phyloP scores from a whole-genome alignment of 108 stramenopile genomes.

The Craspedostauros australis region DNA sequence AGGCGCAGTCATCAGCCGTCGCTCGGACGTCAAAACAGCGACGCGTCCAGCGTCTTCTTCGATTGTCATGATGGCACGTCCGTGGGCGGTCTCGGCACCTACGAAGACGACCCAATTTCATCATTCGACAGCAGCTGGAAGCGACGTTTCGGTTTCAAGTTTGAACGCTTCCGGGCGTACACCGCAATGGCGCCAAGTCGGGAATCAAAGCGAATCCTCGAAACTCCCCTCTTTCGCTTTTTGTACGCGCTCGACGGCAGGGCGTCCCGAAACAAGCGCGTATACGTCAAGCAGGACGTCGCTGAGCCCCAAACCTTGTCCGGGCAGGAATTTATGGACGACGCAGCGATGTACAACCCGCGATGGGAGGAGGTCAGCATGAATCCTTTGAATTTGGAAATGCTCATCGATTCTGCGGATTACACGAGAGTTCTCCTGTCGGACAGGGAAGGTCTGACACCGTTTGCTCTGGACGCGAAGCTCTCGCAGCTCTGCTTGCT shows the following conservation, averaged over 20 bases:
- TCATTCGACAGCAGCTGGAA: constrained; percentile 14
- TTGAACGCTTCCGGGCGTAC: constrained; percentile 25
- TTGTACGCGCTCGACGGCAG: constrained; percentile 27
- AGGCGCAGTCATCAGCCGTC: too few relatives aligned
- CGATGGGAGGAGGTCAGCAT: constrained; percentile 65
- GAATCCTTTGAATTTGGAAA: constrained; percentile 28
- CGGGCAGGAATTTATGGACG: constrained; percentile 3
- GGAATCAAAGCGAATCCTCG: constrained; percentile 1
- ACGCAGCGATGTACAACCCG: constrained; percentile 17
- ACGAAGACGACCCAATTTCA: constrained; percentile 4
- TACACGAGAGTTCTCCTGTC: constrained; percentile 51
- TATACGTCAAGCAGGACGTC: constrained; percentile 17
- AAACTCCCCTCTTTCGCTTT: constrained; percentile 26
- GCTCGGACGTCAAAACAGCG: too few relatives aligned
- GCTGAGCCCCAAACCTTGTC: constrained; percentile 3
- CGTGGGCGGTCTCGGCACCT: too few relatives aligned
- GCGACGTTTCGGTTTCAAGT: constrained; percentile 23
- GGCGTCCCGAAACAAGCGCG: constrained; percentile 30
- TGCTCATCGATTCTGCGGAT: constrained; percentile 57
- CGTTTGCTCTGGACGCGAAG: constrained; percentile 45
- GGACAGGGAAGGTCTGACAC: constrained; percentile 6
- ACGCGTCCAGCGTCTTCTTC: too few relatives aligned
- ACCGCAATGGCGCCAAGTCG: constrained; percentile 18
- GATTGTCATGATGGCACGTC: neutral
- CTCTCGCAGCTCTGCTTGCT: constrained; percentile 72